These are phyloP conservation scores for Angomonas desouzai DNA, from an alignment of 208 protist genomes.

Conservation along the genomic window DNA sequence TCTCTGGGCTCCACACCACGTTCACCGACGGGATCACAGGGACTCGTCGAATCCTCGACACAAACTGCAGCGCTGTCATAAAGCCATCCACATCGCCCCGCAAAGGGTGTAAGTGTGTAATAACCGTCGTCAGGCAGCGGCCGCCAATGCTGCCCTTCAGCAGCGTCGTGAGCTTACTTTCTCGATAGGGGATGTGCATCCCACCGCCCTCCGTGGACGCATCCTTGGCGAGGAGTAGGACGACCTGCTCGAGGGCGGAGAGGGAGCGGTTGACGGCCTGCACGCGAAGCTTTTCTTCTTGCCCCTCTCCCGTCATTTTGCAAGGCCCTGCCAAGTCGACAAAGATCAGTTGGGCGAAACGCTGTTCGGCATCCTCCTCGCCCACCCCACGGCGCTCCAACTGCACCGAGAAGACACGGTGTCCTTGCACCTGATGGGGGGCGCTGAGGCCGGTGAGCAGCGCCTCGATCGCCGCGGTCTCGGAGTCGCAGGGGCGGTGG, in stretches of 20 bases:
- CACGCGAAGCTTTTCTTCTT: neutral
- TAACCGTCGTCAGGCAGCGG: conserved; percentile 69
- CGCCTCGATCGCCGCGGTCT: conserved; percentile 75
- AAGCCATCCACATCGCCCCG: conserved; percentile 56
- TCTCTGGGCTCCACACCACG: conserved; percentile 54
- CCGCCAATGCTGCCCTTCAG: conserved; percentile 86
- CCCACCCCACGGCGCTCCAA: conserved; percentile 63
- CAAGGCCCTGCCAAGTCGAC: conserved; percentile 91
- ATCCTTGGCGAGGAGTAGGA: conserved; percentile 47
- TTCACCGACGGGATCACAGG: conserved; percentile 63
- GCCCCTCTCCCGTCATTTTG: conserved; percentile 13
- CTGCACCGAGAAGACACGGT: conserved; percentile 85
- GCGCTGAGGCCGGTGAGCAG: conserved; percentile 74
- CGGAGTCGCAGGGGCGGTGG: conserved; percentile 32
- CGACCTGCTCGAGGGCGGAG: conserved; percentile 89
- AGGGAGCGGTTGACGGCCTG: conserved; percentile 79
- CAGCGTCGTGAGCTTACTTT: conserved; percentile 89
- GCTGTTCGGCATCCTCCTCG: conserved; percentile 43
- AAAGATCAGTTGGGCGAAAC: conserved; percentile 66
- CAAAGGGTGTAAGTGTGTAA: conserved; percentile 83
- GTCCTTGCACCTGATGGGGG: conserved; percentile 25
- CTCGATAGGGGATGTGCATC: conserved; percentile 70
- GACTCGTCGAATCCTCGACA: conserved; percentile 82
- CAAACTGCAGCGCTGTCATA: conserved; percentile 88
- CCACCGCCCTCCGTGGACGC: conserved; percentile 41